Base-by-base conservation (phyloP, 257 asterid species). In the Verbena officinalis region DNA sequence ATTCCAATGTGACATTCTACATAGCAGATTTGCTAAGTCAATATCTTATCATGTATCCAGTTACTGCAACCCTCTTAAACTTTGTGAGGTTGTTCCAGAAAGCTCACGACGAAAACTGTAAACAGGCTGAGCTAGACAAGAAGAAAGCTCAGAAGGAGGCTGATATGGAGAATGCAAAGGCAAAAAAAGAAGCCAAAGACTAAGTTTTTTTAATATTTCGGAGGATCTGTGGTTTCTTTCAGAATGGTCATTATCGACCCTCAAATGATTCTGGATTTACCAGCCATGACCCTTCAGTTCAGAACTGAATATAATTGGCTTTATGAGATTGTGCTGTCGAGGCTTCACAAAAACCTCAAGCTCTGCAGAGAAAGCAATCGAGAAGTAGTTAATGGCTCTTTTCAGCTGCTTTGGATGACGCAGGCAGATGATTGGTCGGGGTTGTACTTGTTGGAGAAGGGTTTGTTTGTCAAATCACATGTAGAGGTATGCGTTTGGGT, bases 91-190 rank as follows among this genome's bases (percentile, higher is more conserved):
- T 90, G 84, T 93, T 86, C 83, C 88, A 84, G 65, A 83, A 82
- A 74, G 97, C 97, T 60, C 87, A 77, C n/a, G 99, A 90, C 34
- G 99, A 93, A 74, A 93, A 93, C 78, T 71, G 77, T 69, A 93
- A 90, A 80, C 92, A 85, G 76, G 97, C 86, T 64, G 97, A 93
- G 73, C 66, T 77, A 38, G 98, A 90, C 73, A 90, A 75, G 89
- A 93, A 93, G 89, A 90, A 86, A 79, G 96, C 95, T 75, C 87
- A 74, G 67, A 89, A 88, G 86, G 95, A 86, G 74, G 90, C 81
- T 63, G 96, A 84, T 67, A 75, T 70, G 81, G 88, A 75, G 68
- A 80, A 80, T 43, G 81, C 90, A 34, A 83, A 79, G 81, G 86
- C 85, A 57, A 84, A 84, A 83, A 81, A 84, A 69, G 85, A 79